Conservation (phyloP, 2,329 filamentous ascomycete genomes). For the Curvularia lunata region DNA sequence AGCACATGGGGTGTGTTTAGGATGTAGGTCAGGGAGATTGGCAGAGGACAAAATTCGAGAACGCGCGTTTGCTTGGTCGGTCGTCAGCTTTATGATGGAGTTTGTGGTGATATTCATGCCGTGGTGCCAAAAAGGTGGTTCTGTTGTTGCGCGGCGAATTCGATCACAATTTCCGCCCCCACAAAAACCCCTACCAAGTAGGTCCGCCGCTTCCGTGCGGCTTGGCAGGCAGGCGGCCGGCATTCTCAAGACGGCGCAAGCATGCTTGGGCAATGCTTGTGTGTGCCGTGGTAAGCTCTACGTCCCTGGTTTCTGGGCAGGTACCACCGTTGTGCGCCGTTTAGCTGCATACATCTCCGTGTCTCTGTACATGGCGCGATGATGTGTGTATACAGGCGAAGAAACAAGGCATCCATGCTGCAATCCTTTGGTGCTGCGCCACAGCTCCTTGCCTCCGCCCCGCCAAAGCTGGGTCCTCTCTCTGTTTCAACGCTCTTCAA, state of each 20-base stretch:
- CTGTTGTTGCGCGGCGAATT: not conserved
- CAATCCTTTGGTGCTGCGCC: not conserved
- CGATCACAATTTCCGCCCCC: constrained; percentile 16
- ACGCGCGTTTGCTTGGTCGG: constrained; percentile 6
- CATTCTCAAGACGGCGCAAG: constrained; percentile 17
- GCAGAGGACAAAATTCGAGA: constrained; percentile 2
- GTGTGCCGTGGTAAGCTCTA: not conserved
- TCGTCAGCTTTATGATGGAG: not conserved
- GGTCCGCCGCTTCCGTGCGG: constrained; percentile 5
- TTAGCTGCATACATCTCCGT: not conserved
- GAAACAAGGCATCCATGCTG: no score
- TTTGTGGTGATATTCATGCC: not conserved
- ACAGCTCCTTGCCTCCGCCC: constrained; percentile 5
- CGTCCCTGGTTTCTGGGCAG: not conserved
- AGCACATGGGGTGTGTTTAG: constrained; percentile 51
- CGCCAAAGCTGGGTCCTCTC: not conserved
- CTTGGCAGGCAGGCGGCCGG: constrained; percentile 18
- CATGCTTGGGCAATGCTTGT: constrained; percentile 26
- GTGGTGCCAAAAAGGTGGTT: constrained; percentile 1
- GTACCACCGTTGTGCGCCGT: not conserved
- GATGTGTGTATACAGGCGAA: no score
- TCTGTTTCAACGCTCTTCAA: constrained; percentile 2
- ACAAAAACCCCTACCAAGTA: constrained; percentile 12
- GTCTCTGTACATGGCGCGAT: no score
- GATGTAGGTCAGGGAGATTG: constrained; percentile 37